These are phyloP conservation scores for Colletotrichum lindemuthianum DNA, from an alignment of 2,329 filamentous ascomycete species.

Conservation along the genomic window DNA sequence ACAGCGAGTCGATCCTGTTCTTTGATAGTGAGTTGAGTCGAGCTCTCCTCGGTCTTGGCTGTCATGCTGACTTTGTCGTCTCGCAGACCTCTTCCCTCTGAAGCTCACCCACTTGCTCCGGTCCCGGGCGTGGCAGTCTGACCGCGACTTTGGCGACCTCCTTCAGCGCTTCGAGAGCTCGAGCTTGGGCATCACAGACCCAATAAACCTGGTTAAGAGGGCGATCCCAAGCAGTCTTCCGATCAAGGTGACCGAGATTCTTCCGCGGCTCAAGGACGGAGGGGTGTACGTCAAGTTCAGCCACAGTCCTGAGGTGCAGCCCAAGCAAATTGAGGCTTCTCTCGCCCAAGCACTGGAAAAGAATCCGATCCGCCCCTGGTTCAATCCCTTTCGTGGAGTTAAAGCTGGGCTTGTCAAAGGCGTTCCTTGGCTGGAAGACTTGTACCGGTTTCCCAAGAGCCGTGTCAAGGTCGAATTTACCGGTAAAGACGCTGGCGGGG, in stretches of 20 bases:
- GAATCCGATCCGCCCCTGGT: slow-evolving; percentile 85
- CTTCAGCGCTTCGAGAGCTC: slow-evolving; percentile 63
- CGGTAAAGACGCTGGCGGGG: slow-evolving; percentile 74
- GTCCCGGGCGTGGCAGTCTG: slow-evolving; percentile 57
- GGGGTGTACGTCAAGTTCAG: slow-evolving; percentile 92
- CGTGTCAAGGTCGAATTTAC: slow-evolving; percentile 87
- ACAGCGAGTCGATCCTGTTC: slow-evolving; percentile 87
- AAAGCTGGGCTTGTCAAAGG: slow-evolving; percentile 80
- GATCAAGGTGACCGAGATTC: slow-evolving; percentile 80
- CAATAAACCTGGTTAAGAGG: slow-evolving; percentile 64
- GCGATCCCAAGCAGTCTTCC: slow-evolving; percentile 71
- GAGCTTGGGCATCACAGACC: slow-evolving; percentile 60
- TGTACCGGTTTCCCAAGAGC: slow-evolving; percentile 82
- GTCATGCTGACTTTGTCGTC: not conserved
- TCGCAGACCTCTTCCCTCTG: slow-evolving; percentile 82
- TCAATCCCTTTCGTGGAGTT: slow-evolving; percentile 81
- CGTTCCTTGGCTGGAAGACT: slow-evolving; percentile 92
- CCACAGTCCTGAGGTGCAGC: slow-evolving; percentile 52
- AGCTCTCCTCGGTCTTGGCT: not conserved
- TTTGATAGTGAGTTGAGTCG: slow-evolving; percentile 81
- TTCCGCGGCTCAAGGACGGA: slow-evolving; percentile 89
- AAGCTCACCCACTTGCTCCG: slow-evolving; percentile 66
- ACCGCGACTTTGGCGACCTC: slow-evolving; percentile 59
- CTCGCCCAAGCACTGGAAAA: slow-evolving; percentile 72
- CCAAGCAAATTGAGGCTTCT: slow-evolving; percentile 58